phyloP scores from a whole-genome alignment of 768 basidiomycete species.

The Phlebiopsis flavidoalba region DNA sequence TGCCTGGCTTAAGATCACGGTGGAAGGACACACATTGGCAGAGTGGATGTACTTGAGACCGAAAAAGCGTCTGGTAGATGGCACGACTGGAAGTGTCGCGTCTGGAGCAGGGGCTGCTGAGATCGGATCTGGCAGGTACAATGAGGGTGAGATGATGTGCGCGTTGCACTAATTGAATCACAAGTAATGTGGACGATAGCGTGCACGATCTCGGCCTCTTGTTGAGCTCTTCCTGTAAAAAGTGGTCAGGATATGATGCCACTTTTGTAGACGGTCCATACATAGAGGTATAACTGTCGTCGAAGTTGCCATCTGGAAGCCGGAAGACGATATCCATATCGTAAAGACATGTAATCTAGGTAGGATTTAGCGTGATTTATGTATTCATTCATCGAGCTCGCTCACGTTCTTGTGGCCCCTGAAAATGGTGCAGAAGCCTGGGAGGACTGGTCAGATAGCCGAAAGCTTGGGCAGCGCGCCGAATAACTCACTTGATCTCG shows the following conservation, averaged over 20 bases:
- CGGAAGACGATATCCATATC: slow-evolving; percentile 98
- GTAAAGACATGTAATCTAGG: slow-evolving; percentile 90
- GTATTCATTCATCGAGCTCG: slow-evolving; percentile 15
- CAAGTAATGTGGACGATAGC: slow-evolving; percentile 95
- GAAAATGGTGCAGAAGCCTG: slow-evolving; percentile 93
- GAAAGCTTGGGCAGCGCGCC: not conserved
- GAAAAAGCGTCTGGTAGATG: slow-evolving; percentile 96
- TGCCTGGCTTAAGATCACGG: slow-evolving; percentile 93
- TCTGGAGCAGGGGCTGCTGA: slow-evolving; percentile 84
- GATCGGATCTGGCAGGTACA: slow-evolving; percentile 65
- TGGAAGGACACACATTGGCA: slow-evolving; percentile 96
- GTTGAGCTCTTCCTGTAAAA: slow-evolving; percentile 89
- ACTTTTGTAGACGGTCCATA: slow-evolving; percentile 33
- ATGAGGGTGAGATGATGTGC: not conserved
- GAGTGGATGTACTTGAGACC: slow-evolving; percentile 98
- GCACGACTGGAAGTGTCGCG: slow-evolving; percentile 94
- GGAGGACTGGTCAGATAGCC: slow-evolving; percentile 11
- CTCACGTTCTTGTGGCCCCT: slow-evolving; percentile 97
- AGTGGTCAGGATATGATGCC: slow-evolving; percentile 2
- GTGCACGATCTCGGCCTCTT: slow-evolving; percentile 99
- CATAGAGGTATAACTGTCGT: slow-evolving; percentile 95
- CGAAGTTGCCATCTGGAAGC: slow-evolving; percentile 82
- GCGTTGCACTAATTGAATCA: slow-evolving; percentile 7
- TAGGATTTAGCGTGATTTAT: not conserved
- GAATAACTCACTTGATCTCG: slow-evolving; percentile 73